phyloP scores from a whole-genome alignment of 208 protist species.

The Spongospora subterranea region DNA sequence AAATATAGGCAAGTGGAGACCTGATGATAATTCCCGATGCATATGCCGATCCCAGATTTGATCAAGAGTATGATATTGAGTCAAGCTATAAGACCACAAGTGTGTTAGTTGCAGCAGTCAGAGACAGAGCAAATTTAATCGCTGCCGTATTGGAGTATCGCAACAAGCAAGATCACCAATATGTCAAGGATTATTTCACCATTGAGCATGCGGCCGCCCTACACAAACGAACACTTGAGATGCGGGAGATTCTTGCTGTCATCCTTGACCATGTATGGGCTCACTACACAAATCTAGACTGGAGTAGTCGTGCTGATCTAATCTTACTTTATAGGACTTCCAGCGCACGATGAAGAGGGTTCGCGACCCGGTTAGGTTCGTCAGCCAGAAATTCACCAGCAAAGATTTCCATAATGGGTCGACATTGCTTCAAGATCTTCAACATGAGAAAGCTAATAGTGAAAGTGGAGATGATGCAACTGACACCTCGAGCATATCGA shows the following conservation, averaged over 20 bases:
- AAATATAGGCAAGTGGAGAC: neutral
- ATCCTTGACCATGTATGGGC: neutral
- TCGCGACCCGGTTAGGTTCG: neutral
- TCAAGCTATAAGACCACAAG: slow-evolving; percentile 28
- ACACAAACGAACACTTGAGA: neutral
- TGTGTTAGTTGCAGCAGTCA: neutral
- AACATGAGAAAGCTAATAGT: too few species aligned
- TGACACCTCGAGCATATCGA: too few species aligned
- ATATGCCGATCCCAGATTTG: slow-evolving; percentile 42
- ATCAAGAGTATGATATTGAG: slow-evolving; percentile 2
- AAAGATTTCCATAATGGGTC: too few species aligned
- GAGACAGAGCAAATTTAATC: neutral
- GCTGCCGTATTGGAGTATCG: slow-evolving; percentile 35
- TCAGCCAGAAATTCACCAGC: neutral
- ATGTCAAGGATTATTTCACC: slow-evolving; percentile 40
- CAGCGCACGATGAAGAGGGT: slow-evolving; percentile 35
- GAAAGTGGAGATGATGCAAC: too few species aligned
- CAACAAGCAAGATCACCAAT: slow-evolving; percentile 53
- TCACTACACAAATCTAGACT: too few species aligned
- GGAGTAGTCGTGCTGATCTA: neutral
- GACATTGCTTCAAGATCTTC: too few species aligned
- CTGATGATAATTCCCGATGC: slow-evolving; percentile 18
- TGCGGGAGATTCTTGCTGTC: slow-evolving; percentile 7
- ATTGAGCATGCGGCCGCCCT: neutral
- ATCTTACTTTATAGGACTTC: slow-evolving; percentile 25